phyloP scores from a whole-genome alignment of 139 green algal species.

The Chlamydomonas sp. region DNA sequence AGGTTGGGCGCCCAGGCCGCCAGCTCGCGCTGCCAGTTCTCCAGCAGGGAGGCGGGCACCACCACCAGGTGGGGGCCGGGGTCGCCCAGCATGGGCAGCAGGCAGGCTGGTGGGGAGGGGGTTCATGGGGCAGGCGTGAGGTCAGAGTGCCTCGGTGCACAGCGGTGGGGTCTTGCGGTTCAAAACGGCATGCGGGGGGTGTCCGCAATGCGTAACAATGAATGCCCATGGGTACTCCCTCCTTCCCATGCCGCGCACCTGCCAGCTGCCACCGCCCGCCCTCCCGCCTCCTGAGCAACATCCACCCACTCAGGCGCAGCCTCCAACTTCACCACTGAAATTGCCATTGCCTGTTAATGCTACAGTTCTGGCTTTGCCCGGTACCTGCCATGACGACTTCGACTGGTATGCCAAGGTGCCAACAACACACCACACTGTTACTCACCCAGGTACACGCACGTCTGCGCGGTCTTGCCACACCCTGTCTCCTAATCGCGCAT shows the following conservation, averaged over 20 bases:
- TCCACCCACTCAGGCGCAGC: no score
- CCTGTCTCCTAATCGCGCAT: conserved; percentile 84
- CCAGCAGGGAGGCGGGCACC: conserved; percentile 81
- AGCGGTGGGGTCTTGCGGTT: neutral
- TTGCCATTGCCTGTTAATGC: no score
- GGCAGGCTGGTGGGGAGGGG: conserved; percentile 2
- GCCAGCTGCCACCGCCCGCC: neutral
- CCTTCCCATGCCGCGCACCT: neutral
- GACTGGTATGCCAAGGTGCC: no score
- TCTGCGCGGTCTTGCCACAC: conserved; percentile 93
- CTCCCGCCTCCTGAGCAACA: no score
- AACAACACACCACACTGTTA: neutral
- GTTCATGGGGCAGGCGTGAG: neutral
- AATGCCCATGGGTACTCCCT: neutral
- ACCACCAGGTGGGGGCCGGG: conserved; percentile 94
- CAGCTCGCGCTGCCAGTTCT: conserved; percentile 95
- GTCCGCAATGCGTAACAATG: neutral
- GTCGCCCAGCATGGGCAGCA: conserved; percentile 25
- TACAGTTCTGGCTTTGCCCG: no score
- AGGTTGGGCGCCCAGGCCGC: conserved; percentile 75
- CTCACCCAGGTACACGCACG: conserved; percentile 86
- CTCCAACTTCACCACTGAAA: no score
- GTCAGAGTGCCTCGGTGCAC: neutral
- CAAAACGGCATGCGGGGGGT: neutral
- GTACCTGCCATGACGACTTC: no score